phyloP scores from a whole-genome alignment of 2,329 filamentous ascomycete species.

The Dothideomycetes sp. region DNA sequence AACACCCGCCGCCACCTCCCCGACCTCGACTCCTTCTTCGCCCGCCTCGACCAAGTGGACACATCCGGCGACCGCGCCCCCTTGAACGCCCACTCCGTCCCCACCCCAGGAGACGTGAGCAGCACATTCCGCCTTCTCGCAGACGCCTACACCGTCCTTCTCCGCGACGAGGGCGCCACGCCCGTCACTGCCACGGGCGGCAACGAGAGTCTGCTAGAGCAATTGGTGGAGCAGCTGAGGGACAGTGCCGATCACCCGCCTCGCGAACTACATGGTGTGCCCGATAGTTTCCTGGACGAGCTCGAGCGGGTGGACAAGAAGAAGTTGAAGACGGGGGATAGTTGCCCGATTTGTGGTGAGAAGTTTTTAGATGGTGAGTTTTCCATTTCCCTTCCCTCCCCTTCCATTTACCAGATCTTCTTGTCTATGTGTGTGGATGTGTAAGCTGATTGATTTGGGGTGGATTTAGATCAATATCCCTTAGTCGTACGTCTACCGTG shows the following conservation, averaged over 20 bases:
- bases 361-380: slow-evolving; percentile 46
- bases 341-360: slow-evolving; percentile 50
- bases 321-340: slow-evolving; percentile 40
- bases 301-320: slow-evolving; percentile 49
- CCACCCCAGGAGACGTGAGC: slow-evolving; percentile 49
- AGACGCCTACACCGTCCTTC: slow-evolving; percentile 50
- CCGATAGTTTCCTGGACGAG: slow-evolving; percentile 49
- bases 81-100: slow-evolving; percentile 46
- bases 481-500: slow-evolving; percentile 53
- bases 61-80: slow-evolving; percentile 38
- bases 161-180: slow-evolving; percentile 19
- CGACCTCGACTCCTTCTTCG: slow-evolving; percentile 56
- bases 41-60: slow-evolving; percentile 47
- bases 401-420: not conserved
- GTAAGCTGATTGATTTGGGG: no score
- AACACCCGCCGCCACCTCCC: slow-evolving; percentile 38
- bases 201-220: slow-evolving; percentile 31
- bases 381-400: not conserved
- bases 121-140: slow-evolving; percentile 49
- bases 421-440: no score
- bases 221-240: slow-evolving; percentile 46
- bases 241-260: slow-evolving; percentile 48
- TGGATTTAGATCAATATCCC: slow-evolving; percentile 41
- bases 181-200: slow-evolving; percentile 10
- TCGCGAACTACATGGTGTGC: slow-evolving; percentile 48